Evolutionary conservation across 805 yeast species (phyloP), one percentile per base, ranked within the genome.

Genomic region (Nadsonia fulvescens): DNA sequence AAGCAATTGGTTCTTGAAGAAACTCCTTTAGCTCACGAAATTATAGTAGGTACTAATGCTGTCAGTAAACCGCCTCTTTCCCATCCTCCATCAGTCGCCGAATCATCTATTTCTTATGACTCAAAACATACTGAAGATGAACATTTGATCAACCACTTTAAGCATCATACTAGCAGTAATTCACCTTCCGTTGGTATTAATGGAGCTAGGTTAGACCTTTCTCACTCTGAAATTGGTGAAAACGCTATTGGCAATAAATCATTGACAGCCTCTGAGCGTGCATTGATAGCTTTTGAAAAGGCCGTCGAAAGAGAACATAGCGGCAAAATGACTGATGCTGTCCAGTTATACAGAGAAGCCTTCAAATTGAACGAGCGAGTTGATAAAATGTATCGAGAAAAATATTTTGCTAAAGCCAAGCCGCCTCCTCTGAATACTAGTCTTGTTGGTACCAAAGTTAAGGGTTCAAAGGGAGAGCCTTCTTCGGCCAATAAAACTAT

Each of bases 291-390:
- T 12, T 81, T 77, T 53, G 81, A 74, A 37, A 47, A 57, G 26
- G 94, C 81, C 3, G 65, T 71, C 1, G 66, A 61, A 24, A 71
- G 71, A 40, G 94, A 82, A 47, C 53, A 62, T 17, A 63, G 57
- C 25, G 93, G 93, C 0, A 55, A 67, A 33, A 60, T 81, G 66
- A 61, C 77, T n/a, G 93, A 81, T 40, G 93, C 93, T 2, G 68
- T 78, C 14, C 63, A 56, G 25, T 61, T 52, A 36, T 82, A 82
- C 47, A 55, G 91, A 34, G 58, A 61, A 34, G 93, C 94, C 2
- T 63, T 70, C 44, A 68, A 62, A 38, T 46, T 69, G 29, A 38
- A 62, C 35, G 55, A 49, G 8, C 60, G 60, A 30, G 82, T 82
- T 4, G 93, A 82, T 42, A 51, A 62, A 24, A 47, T 65, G 12